A percentile compares a stretch with the other conserved stretches of the same genome.
These are phyloP conservation scores for Lolium multiflorum DNA, from an alignment of 176 grass and related monocot genomes.

Conservation along the genomic window DNA sequence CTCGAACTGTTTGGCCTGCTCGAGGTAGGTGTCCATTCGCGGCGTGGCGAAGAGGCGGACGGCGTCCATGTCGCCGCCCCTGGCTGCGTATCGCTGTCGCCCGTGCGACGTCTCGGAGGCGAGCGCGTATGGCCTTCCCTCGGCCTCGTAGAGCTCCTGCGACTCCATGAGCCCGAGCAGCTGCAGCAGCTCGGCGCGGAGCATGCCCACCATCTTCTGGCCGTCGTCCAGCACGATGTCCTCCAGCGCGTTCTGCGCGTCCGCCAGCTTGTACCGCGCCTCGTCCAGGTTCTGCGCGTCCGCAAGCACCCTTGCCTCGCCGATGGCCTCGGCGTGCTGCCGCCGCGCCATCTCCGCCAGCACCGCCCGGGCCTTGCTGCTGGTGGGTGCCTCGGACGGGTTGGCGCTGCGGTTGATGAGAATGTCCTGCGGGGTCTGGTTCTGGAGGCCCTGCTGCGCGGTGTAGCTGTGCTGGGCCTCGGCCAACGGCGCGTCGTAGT, in stretches of 20 bases:
- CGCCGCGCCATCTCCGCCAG: neutral
- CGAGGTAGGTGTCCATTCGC: conserved; percentile 27
- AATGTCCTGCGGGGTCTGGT: conserved; percentile 4
- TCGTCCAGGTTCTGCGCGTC: neutral
- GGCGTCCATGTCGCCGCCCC: conserved; percentile 14
- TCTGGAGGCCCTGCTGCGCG: neutral
- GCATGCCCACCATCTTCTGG: conserved; percentile 13
- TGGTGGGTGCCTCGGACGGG: neutral
- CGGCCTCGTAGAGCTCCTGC: neutral
- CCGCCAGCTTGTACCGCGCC: conserved; percentile 6
- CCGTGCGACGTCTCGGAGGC: conserved; percentile 28
- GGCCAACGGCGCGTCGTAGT: neutral
- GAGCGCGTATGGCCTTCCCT: conserved; percentile 24
- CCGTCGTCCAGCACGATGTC: conserved; percentile 18
- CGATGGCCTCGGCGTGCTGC: neutral
- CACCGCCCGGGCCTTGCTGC: neutral
- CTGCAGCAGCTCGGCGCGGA: conserved; percentile 21
- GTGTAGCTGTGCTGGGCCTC: neutral
- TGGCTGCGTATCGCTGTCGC: conserved; percentile 24
- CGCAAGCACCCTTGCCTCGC: neutral
- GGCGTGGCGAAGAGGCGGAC: conserved; percentile 35
- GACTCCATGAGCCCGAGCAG: conserved; percentile 27
- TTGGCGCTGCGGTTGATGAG: neutral
- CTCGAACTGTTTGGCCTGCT: conserved; percentile 29
- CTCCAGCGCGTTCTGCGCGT: conserved; percentile 42